A percentile compares a stretch with the other conserved stretches of the same genome.
Conservation (phyloP, 1,284 basidiomycete species). For the Trichosporon ovoides region DNA sequence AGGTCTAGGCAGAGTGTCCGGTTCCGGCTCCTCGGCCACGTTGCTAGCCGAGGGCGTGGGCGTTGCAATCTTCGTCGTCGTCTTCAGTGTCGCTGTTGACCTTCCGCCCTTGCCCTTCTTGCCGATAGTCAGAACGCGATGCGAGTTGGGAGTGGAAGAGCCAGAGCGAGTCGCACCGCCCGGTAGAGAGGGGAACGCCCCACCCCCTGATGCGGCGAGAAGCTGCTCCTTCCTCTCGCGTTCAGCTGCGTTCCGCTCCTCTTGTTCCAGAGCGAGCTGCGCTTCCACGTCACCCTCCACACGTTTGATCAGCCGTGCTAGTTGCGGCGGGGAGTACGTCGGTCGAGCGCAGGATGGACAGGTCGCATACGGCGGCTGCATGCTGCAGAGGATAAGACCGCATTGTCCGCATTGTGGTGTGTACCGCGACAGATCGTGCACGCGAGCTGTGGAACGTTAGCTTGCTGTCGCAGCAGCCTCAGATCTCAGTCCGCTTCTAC, state of each 20-base stretch:
- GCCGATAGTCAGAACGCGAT: conserved; percentile 23
- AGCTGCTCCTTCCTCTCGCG: conserved; percentile 27
- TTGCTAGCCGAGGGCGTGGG: conserved; percentile 7
- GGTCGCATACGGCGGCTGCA: conserved; percentile 44
- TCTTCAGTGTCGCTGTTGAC: conserved; percentile 29
- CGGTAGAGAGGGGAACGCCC: conserved; percentile 42
- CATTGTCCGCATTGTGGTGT: conserved; percentile 47
- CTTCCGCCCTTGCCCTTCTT: conserved; percentile 22
- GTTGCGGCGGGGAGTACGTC: conserved; percentile 30
- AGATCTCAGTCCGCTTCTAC: conserved; percentile 10
- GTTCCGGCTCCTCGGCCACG: background rate
- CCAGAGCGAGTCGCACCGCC: conserved; percentile 3
- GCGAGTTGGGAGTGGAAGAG: background rate
- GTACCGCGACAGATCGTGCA: conserved; percentile 45
- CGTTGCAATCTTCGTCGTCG: conserved; percentile 25
- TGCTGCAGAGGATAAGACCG: conserved; percentile 43
- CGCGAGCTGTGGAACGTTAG: conserved; percentile 37
- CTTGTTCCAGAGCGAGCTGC: conserved; percentile 36
- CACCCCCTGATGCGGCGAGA: conserved; percentile 37
- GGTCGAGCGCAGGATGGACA: conserved; percentile 47
- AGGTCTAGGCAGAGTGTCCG: conserved; percentile 30
- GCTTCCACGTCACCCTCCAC: conserved; percentile 37
- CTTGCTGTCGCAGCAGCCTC: no score
- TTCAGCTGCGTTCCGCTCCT: conserved; percentile 30
- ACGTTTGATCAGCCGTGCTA: conserved; percentile 37